These are phyloP conservation scores for Leccinellum rugosiceps DNA, from an alignment of 768 basidiomycete species.

Conservation along the genomic window DNA sequence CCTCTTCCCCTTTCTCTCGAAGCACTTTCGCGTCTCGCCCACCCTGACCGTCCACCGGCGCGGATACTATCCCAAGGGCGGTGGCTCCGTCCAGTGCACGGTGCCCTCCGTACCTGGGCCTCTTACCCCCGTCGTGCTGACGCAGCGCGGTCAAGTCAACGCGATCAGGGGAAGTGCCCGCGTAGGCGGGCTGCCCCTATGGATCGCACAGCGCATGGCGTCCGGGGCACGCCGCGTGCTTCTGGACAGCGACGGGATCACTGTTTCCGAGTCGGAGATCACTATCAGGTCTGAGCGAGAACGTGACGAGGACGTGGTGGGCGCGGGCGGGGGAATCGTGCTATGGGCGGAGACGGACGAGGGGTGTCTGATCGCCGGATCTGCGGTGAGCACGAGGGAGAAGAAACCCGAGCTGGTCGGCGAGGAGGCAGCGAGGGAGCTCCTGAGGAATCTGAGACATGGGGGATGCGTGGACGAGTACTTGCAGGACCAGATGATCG, in stretches of 20 bases:
- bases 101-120: slow-evolving; percentile 37
- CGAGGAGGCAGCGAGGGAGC: slow-evolving; percentile 55
- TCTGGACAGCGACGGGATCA: slow-evolving; percentile 31
- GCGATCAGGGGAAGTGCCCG: slow-evolving; percentile 58
- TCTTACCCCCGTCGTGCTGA: slow-evolving; percentile 44
- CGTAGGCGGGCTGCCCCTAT: slow-evolving; percentile 59
- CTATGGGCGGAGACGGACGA: slow-evolving; percentile 71
- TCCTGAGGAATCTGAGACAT: slow-evolving; percentile 54
- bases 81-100: slow-evolving; percentile 53
- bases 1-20: slow-evolving; percentile 64
- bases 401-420: slow-evolving; percentile 48
- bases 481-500: slow-evolving; percentile 73
- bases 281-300: slow-evolving; percentile 47
- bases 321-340: slow-evolving; percentile 68
- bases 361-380: slow-evolving; percentile 68
- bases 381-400: slow-evolving; percentile 57
- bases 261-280: slow-evolving; percentile 6
- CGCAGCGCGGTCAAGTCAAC: slow-evolving; percentile 53
- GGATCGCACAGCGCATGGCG: slow-evolving; percentile 55
- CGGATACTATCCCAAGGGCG: slow-evolving; percentile 74
- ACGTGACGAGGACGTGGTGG: slow-evolving; percentile 42
- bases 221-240: slow-evolving; percentile 49
- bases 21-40: slow-evolving; percentile 47
- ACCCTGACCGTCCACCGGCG: slow-evolving; percentile 49
- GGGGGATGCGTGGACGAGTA: slow-evolving; percentile 73